These are phyloP conservation scores for Exophiala dermatitidis DNA, from an alignment of 2,329 filamentous ascomycete genomes.

Conservation along the genomic window DNA sequence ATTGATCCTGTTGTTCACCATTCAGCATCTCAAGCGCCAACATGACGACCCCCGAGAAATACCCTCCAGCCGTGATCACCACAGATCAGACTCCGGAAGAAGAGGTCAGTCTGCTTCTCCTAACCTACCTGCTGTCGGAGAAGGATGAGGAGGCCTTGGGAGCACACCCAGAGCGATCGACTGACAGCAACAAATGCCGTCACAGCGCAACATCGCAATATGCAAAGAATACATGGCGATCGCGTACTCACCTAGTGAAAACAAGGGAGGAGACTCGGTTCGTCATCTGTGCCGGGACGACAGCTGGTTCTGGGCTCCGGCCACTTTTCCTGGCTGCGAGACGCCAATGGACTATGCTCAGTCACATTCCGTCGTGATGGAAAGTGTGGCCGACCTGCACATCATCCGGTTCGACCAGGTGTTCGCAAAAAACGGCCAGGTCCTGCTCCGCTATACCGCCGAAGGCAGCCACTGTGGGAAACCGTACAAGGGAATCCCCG, in stretches of 20 bases:
- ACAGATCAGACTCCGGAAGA: constrained; percentile 15
- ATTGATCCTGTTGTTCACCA: neutral
- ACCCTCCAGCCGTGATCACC: constrained; percentile 14
- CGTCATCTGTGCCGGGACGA: constrained; percentile 32
- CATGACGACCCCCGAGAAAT: constrained; percentile 5
- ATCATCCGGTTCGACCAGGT: constrained; percentile 34
- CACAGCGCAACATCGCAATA: constrained; percentile 29
- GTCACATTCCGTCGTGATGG: constrained; percentile 35
- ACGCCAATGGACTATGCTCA: constrained; percentile 36
- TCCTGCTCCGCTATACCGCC: constrained; percentile 35
- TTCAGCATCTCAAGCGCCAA: no score
- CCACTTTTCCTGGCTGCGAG: constrained; percentile 34
- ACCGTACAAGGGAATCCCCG: constrained; percentile 33
- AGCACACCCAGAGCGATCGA: no score
- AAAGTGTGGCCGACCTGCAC: constrained; percentile 31
- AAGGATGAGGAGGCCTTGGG: no score
- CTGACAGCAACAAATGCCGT: neutral
- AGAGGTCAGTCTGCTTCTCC: constrained; percentile 4
- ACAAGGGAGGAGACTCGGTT: constrained; percentile 32
- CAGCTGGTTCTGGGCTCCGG: constrained; percentile 33
- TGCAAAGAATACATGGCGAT: constrained; percentile 36
- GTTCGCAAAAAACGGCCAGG: constrained; percentile 33
- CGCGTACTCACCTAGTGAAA: constrained; percentile 33
- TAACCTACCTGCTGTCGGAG: neutral
- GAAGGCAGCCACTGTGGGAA: constrained; percentile 34